These are phyloP conservation scores for Torulaspora indica DNA, from an alignment of 805 yeast species.

Conservation along the genomic window DNA sequence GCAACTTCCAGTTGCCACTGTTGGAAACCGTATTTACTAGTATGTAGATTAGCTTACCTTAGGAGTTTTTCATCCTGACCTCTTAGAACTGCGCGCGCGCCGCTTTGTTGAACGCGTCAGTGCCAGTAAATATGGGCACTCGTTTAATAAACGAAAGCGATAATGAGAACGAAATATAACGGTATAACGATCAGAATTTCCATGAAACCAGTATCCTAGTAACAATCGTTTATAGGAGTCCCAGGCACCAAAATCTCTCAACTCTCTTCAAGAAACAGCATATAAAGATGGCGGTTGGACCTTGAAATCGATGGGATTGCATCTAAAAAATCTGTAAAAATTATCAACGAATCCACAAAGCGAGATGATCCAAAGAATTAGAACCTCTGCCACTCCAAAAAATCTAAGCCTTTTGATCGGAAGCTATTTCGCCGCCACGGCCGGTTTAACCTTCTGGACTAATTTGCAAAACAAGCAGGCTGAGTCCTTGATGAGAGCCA, in stretches of 20 bases:
- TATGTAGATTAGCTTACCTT: constrained; percentile 5
- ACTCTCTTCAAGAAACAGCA: background rate
- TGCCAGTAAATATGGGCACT: constrained; percentile 4
- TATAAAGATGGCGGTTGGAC: background rate
- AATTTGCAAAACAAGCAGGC: constrained; percentile 18
- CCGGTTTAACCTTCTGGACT: constrained; percentile 19
- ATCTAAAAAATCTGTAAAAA: background rate
- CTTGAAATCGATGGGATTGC: no score
- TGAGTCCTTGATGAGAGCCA: constrained; percentile 15
- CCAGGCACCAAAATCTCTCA: background rate
- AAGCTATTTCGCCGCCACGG: constrained; percentile 17
- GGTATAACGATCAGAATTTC: background rate
- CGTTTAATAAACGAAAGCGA: constrained; percentile 10
- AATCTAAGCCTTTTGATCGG: constrained; percentile 17
- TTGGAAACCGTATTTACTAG: constrained; percentile 4
- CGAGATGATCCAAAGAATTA: constrained; percentile 19
- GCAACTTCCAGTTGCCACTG: background rate
- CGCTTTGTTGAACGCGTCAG: constrained; percentile 1
- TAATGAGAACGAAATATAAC: background rate
- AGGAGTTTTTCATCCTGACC: background rate
- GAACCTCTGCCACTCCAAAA: constrained; percentile 18
- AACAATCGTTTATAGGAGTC: background rate
- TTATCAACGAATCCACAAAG: background rate
- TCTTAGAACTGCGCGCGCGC: constrained; percentile 1
- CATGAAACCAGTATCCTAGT: constrained; percentile 6